Conservation (phyloP, 768 basidiomycete species). For the Albatrellus ellisii region DNA sequence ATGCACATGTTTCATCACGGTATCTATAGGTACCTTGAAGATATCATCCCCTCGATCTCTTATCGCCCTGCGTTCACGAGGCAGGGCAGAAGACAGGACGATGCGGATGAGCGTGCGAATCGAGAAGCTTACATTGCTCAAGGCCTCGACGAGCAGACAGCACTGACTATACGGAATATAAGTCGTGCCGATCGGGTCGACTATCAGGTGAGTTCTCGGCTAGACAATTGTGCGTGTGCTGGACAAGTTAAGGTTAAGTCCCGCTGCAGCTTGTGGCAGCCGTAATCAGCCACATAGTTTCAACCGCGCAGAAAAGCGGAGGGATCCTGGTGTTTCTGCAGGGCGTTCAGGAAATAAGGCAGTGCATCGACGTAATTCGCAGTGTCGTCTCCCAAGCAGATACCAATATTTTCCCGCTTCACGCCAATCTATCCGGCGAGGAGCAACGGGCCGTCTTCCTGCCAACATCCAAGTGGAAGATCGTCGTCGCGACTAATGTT, state of each 20-base stretch:
- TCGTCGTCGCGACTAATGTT: conserved; percentile 85
- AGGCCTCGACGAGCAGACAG: conserved; percentile 38
- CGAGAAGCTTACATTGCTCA: conserved; percentile 29
- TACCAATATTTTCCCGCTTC: conserved; percentile 60
- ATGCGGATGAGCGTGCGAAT: conserved; percentile 6
- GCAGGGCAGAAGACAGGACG: conserved; percentile 6
- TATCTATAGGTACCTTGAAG: conserved; percentile 9
- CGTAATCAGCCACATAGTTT: conserved; percentile 49
- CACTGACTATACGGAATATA: conserved; percentile 47
- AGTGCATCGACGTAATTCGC: conserved; percentile 53
- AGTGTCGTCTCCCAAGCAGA: conserved; percentile 21
- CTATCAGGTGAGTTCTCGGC: conserved; percentile 51
- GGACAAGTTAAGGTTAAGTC: not conserved
- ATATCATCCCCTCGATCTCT: conserved; percentile 5
- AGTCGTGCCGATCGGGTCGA: conserved; percentile 55
- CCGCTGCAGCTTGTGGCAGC: conserved; percentile 23
- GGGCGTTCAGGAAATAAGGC: conserved; percentile 81
- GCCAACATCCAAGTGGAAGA: conserved; percentile 54
- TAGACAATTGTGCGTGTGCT: too few species aligned
- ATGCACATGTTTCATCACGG: not conserved
- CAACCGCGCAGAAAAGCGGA: conserved; percentile 32
- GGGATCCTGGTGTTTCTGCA: conserved; percentile 83
- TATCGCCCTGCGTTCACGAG: conserved; percentile 6
- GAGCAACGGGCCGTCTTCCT: conserved; percentile 76
- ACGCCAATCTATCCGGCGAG: conserved; percentile 76